A percentile compares a stretch with the other conserved stretches of the same genome.
Evolutionary conservation across 1,284 basidiomycete genomes (phyloP).

Genomic region (Agaricales sp.): DNA sequence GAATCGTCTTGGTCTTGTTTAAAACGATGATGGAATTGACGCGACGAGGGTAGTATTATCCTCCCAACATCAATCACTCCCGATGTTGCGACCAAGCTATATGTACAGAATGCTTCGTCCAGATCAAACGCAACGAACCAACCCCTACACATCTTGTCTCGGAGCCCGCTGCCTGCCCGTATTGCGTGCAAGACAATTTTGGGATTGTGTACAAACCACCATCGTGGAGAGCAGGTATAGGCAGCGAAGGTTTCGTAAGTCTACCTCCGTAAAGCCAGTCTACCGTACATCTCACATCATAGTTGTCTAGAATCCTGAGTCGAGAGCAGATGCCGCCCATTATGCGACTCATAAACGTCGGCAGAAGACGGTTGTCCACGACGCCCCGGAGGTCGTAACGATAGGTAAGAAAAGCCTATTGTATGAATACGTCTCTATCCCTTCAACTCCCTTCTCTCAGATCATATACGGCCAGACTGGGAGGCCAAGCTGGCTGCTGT

Average conservation of each 20-base stretch:
- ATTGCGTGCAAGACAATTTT: constrained; percentile 95
- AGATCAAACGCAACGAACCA: constrained; percentile 94
- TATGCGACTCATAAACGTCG: constrained; percentile 55
- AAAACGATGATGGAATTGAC: constrained; percentile 18
- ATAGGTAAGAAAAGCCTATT: constrained; percentile 46
- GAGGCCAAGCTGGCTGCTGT: constrained; percentile 86
- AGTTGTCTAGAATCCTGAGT: constrained; percentile 20
- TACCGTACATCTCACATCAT: constrained; percentile 6
- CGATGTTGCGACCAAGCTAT: constrained; percentile 98
- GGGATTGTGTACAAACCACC: constrained; percentile 88
- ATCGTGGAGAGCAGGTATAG: constrained; percentile 65
- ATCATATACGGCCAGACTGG: constrained; percentile 93
- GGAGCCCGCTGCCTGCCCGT: constrained; percentile 93
- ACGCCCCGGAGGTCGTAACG: constrained; percentile 83
- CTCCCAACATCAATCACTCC: constrained; percentile 91
- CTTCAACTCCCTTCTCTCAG: constrained; percentile 25
- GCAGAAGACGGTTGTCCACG: constrained; percentile 67
- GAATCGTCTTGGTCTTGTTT: constrained; percentile 11
- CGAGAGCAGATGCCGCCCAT: constrained; percentile 23
- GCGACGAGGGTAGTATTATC: constrained; percentile 63
- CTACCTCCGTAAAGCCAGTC: constrained; percentile 16
- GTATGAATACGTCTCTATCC: constrained; percentile 8
- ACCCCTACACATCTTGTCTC: constrained; percentile 87
- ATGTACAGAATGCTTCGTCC: constrained; percentile 98
- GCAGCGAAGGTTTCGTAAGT: constrained; percentile 52